phyloP scores from a whole-genome alignment of 345 rosid genomes.

The Carallia brachiata region DNA sequence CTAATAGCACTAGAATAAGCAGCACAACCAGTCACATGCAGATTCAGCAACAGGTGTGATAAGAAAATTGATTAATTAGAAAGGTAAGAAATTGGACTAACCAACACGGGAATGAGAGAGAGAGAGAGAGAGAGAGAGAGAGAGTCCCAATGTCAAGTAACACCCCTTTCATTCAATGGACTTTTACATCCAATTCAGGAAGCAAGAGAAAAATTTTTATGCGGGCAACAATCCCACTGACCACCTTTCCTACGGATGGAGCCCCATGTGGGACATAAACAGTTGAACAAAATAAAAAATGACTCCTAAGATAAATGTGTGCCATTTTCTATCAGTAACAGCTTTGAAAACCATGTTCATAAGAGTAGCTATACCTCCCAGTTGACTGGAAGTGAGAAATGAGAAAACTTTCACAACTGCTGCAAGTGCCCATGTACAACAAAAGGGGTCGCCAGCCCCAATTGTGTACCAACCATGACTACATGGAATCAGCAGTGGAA shows the following conservation, averaged over 20 bases:
- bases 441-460: not conserved
- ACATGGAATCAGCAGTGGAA: not conserved
- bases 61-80: not conserved
- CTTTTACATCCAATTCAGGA: not conserved
- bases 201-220: not conserved
- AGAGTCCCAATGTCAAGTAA: not conserved
- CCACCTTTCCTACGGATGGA: not conserved
- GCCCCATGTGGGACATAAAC: not conserved
- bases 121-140: not conserved
- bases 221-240: not conserved
- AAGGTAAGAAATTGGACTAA: not conserved
- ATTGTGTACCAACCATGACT: no score
- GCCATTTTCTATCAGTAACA: not conserved
- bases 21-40: not conserved
- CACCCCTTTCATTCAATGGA: not conserved
- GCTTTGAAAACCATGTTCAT: not conserved
- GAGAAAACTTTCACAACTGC: not conserved
- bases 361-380: not conserved
- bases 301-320: not conserved
- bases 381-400: not conserved
- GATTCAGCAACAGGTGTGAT: not conserved
- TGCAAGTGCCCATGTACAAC: not conserved
- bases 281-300: not conserved
- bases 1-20: not conserved
- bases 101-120: no score